Conservation (phyloP, 768 basidiomycete genomes). For the Phanerochaete sordida region DNA sequence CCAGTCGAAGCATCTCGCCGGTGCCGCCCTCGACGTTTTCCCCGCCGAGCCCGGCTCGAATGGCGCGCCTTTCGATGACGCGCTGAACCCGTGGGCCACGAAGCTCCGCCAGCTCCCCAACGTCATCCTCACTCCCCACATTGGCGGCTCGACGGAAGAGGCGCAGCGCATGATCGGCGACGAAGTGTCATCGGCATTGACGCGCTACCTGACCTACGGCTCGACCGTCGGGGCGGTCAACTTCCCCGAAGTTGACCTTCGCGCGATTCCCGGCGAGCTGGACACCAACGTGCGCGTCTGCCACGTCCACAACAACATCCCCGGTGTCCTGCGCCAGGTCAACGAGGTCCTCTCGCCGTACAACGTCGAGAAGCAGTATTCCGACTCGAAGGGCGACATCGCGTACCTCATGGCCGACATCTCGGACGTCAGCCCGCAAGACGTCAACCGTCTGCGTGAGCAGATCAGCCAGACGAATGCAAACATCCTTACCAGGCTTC, state of each 20-base stretch:
- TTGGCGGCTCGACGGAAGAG: conserved; percentile 98
- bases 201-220: conserved; percentile 90
- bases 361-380: conserved; percentile 99
- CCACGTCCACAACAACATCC: conserved; percentile 93
- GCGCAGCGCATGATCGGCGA: conserved; percentile 97
- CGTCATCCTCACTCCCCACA: conserved; percentile 96
- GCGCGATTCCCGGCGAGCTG: conserved; percentile 85
- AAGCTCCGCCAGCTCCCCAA: conserved; percentile 76
- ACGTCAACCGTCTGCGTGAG: conserved; percentile 75
- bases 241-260: conserved; percentile 97
- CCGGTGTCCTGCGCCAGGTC: conserved; percentile 91
- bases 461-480: conserved; percentile 74
- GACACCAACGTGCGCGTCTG: conserved; percentile 83
- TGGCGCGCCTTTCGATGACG: conserved; percentile 85
- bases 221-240: conserved; percentile 92
- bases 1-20: conserved; percentile 83
- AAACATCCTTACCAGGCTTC: conserved; percentile 87
- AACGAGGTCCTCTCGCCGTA: conserved; percentile 92
- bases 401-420: conserved; percentile 99
- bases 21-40: conserved; percentile 93
- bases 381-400: conserved; percentile 91
- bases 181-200: conserved; percentile 83
- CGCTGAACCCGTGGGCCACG: conserved; percentile 82
- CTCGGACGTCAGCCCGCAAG: conserved; percentile 77
- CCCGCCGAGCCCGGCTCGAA: conserved; percentile 92